Evolutionary conservation across 306 rosid genomes (phyloP).

Genomic region (Dryas alaskensis): DNA sequence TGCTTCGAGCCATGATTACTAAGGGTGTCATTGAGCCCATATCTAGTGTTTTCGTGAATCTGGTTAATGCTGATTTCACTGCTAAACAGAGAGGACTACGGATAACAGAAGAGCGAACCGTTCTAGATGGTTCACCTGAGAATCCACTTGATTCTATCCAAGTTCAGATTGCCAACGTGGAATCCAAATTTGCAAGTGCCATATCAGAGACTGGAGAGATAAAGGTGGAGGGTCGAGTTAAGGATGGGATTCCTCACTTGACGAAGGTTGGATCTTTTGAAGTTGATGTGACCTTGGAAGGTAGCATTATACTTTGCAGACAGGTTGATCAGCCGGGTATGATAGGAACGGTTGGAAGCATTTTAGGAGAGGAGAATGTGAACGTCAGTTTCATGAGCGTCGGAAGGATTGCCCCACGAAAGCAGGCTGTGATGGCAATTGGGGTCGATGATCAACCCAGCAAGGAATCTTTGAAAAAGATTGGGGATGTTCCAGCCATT

Average conservation of each 20-base stretch:
- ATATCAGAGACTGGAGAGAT: slow-evolving; percentile 88
- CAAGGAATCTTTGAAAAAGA: slow-evolving; percentile 70
- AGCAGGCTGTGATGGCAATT: slow-evolving; percentile 98
- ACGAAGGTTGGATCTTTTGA: slow-evolving; percentile 96
- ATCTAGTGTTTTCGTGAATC: slow-evolving; percentile 80
- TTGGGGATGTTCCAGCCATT: slow-evolving; percentile 78
- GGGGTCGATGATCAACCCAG: slow-evolving; percentile 91
- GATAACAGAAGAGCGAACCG: slow-evolving; percentile 71
- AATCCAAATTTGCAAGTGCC: slow-evolving; percentile 87
- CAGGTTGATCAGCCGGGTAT: slow-evolving; percentile 99
- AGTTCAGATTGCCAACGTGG: slow-evolving; percentile 95
- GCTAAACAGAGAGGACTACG: slow-evolving; percentile 95
- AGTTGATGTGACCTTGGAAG: slow-evolving; percentile 94
- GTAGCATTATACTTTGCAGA: slow-evolving; percentile 83
- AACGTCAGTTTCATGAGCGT: slow-evolving; percentile 99
- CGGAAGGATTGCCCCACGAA: slow-evolving; percentile 95
- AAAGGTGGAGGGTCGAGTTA: slow-evolving; percentile 81
- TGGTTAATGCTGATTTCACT: slow-evolving; percentile 96
- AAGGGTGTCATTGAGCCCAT: slow-evolving; percentile 98
- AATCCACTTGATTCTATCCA: slow-evolving; percentile 73
- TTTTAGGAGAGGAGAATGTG: slow-evolving; percentile 87
- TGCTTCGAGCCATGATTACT: slow-evolving; percentile 96
- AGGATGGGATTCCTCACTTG: slow-evolving; percentile 87
- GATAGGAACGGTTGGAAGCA: slow-evolving; percentile 84
- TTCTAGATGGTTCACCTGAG: slow-evolving; percentile 90